Evolutionary conservation across 257 asterid genomes (phyloP), one percentile per base, ranked within the genome.

Genomic region (Salvia miltiorrhiza): DNA sequence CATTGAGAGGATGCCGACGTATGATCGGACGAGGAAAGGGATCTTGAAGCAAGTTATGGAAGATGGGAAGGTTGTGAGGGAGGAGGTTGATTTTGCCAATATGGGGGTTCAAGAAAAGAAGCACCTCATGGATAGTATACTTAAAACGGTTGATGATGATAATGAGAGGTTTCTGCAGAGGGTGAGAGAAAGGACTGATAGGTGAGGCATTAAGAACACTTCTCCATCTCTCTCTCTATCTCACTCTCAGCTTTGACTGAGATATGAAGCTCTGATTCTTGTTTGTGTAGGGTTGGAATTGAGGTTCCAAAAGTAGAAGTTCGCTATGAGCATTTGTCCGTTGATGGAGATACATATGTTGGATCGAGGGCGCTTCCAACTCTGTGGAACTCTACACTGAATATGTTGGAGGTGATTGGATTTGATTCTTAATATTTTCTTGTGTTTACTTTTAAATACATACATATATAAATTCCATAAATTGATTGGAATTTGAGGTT

Each of bases 341-440:
- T 90, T 26, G 97, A 89, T 43, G 96, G 97, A 69, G 99, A 93
- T 67, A 79, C 90, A 30, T 77, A 78, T 74, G 77, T 58, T 48
- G 99, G 96, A 70, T 86, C 97, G 13, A 81, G 99, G 85, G 97
- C 97, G 8, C 87, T 93, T 65, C 99, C 97, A 4, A 90, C 99
- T 65, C 78, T 93, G 71, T 73, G 78, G 63, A 93, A 93, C 80
- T 71, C 97, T 24, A 66, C 88, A n/a, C 64, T 90, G 69, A 93
- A 93, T 81, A 41, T 70, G 67, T 9, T 93, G 24, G 98, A 93
- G 97, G 97, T 90, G 71, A 44, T 37, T 50, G 35, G 26, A n/a
- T 35, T 19, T 44, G 52, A 43, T 40, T 66, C 43, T 28, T 23
- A 17, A 33, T 40, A 26, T 17, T 47, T 37, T 30, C 35, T 30